phyloP scores from a whole-genome alignment of 192 early-diverging fungal species.

The Dissophora ornata region DNA sequence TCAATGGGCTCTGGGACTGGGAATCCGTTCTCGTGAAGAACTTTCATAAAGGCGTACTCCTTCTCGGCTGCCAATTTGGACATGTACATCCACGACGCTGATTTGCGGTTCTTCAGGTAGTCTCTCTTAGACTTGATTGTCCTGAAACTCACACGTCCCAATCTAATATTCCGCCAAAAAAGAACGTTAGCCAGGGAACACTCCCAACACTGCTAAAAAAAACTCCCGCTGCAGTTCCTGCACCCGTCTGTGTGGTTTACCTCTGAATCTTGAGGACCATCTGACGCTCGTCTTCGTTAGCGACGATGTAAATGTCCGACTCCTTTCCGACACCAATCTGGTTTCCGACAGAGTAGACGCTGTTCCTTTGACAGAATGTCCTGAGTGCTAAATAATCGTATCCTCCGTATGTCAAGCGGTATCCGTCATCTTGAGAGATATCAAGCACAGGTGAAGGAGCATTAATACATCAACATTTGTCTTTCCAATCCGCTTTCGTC shows the following conservation, averaged over 20 bases:
- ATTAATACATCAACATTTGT: slow-evolving; percentile 10
- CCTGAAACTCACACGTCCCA: slow-evolving; percentile 96
- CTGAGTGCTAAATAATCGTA: slow-evolving; percentile 98
- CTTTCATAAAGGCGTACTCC: slow-evolving; percentile 99
- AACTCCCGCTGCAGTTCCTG: too few relatives aligned
- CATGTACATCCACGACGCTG: slow-evolving; percentile 99
- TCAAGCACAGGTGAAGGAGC: background rate
- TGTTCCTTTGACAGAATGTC: slow-evolving; percentile 88
- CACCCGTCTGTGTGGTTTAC: too few relatives aligned
- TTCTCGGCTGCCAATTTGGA: slow-evolving; percentile 98
- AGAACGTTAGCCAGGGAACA: too few relatives aligned
- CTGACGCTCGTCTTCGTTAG: slow-evolving; percentile 90
- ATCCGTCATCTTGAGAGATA: slow-evolving; percentile 82
- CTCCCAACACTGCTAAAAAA: too few relatives aligned
- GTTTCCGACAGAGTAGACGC: slow-evolving; percentile 95
- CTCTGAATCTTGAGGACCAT: slow-evolving; percentile 96
- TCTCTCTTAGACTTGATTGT: slow-evolving; percentile 98
- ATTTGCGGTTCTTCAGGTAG: slow-evolving; percentile 92
- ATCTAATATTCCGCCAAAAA: slow-evolving; percentile 60
- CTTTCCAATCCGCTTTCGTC: too few relatives aligned
- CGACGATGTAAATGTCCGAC: slow-evolving; percentile 98
- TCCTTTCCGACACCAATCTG: slow-evolving; percentile 99
- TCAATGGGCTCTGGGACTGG: slow-evolving; percentile 96
- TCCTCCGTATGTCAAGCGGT: slow-evolving; percentile 98
- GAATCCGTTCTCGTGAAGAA: slow-evolving; percentile 86